Evolutionary conservation across 257 asterid genomes (phyloP).

Genomic region (Przewalskia tangutica): DNA sequence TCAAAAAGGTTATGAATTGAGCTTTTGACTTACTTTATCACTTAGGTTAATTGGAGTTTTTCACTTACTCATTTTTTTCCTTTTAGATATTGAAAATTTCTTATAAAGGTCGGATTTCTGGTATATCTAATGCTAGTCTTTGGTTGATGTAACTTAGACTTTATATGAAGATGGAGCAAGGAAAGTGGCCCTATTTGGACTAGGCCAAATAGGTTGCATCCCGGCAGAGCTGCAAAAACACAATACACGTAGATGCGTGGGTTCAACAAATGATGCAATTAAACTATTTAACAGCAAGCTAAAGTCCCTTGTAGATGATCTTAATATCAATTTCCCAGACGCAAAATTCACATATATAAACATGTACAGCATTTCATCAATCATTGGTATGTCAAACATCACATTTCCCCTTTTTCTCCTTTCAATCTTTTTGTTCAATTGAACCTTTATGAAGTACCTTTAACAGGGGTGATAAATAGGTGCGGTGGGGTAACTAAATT

Average conservation of each 20-base stretch:
- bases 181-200: conserved; percentile 41
- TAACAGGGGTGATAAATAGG: too few species aligned
- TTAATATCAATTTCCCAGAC: conserved; percentile 15
- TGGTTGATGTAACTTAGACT: conserved; percentile 5
- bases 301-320: conserved; percentile 21
- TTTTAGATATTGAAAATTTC: too few species aligned
- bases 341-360: conserved; percentile 44
- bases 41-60: too few species aligned
- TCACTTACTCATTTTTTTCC: too few species aligned
- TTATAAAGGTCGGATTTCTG: background rate
- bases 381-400: conserved; percentile 13
- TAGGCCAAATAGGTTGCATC: conserved; percentile 36
- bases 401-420: background rate
- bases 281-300: conserved; percentile 25
- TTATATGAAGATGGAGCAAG: conserved; percentile 40
- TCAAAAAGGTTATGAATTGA: too few species aligned
- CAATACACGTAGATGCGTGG: conserved; percentile 30
- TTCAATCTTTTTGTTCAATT: background rate
- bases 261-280: conserved; percentile 19
- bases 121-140: background rate
- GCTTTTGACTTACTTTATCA: too few species aligned
- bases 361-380: conserved; percentile 29
- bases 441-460: background rate
- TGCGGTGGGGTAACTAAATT: too few species aligned
- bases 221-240: conserved; percentile 14